Conservation (phyloP, 2,329 filamentous ascomycete genomes). For the Penicillium occitanis region DNA sequence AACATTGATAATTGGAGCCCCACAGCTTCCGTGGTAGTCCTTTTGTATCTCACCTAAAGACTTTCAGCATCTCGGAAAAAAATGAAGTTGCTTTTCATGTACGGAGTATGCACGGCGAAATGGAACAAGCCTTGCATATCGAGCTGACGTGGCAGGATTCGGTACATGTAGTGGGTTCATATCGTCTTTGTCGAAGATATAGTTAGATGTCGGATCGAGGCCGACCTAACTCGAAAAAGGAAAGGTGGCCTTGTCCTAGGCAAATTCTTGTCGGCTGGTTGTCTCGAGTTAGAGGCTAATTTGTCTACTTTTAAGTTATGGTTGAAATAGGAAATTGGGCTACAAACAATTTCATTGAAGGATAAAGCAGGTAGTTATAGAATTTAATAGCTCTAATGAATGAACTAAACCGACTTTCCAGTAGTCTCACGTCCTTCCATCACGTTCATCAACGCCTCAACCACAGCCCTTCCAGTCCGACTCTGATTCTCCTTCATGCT, state of each 20-base stretch:
- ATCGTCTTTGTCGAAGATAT: too few species aligned
- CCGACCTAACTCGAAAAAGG: too few species aligned
- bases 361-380: neutral
- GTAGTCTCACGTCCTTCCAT: constrained; percentile 25
- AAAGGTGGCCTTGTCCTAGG: neutral
- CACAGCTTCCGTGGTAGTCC: too few species aligned
- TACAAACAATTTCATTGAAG: neutral
- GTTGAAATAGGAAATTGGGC: neutral
- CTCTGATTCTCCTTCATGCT: constrained; percentile 40
- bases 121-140: too few species aligned
- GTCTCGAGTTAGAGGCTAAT: neutral
- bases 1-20: too few species aligned
- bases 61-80: too few species aligned
- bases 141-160: too few species aligned
- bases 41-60: too few species aligned
- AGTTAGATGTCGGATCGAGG: too few species aligned
- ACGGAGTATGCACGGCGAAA: too few species aligned
- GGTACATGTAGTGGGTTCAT: neutral
- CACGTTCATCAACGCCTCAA: constrained; percentile 33
- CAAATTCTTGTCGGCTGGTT: neutral
- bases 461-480: constrained; percentile 18
- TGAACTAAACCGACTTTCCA: neutral
- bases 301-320: neutral
- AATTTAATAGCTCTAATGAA: neutral
- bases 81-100: too few species aligned